Evolutionary conservation across 2,329 filamentous ascomycete genomes (phyloP), one percentile per base, ranked within the genome.

Genomic region (Myrmaecium sp.): DNA sequence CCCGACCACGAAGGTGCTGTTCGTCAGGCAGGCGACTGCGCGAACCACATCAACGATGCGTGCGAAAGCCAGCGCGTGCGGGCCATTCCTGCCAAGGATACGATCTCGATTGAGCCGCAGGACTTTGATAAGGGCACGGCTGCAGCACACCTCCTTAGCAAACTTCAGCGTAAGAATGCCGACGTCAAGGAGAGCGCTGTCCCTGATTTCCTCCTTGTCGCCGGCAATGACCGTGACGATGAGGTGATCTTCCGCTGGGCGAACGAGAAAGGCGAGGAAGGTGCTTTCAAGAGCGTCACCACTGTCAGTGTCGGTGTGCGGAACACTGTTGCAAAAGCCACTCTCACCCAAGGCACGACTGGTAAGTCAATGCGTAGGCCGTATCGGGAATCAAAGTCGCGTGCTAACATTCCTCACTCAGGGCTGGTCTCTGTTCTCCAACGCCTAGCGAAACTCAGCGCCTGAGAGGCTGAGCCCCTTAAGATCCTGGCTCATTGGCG

Each of bases 161-260:
- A 43, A 18, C 43, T 55, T 12, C 25, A 22, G 28, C 24, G 7
- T 14, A 26, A 27, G 23, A 26, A 19, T 14, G 25, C 25, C 9
- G 19, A 26, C n/a, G 31, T 35, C 6, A 40, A 40, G 13, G 16
- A 23, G 17, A 27, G 26, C 7, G 23, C 16, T 20, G 23, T 61
- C 62, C 32, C 55, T 72, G 82, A 94, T 46, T 95, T 94, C 50
- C 54, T 95, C 30, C 71, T 94, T 57, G 79, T 93, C 5, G 69
- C 84, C 17, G 86, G 86, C 19, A 84, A 94, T 43, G 82, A 84
- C 21, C 74, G 86, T 17, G 86, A 94, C 39, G 89, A 95, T 37
- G 86, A 95, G 46, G 77, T 81, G 39, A 77, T 93, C 12, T 95
- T 93, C 57, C 74, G 74, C 34, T 95, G 89, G 86, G 89, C 86